Evolutionary conservation across 140 eudicot species (phyloP).

Genomic region (Anethum foeniculum): DNA sequence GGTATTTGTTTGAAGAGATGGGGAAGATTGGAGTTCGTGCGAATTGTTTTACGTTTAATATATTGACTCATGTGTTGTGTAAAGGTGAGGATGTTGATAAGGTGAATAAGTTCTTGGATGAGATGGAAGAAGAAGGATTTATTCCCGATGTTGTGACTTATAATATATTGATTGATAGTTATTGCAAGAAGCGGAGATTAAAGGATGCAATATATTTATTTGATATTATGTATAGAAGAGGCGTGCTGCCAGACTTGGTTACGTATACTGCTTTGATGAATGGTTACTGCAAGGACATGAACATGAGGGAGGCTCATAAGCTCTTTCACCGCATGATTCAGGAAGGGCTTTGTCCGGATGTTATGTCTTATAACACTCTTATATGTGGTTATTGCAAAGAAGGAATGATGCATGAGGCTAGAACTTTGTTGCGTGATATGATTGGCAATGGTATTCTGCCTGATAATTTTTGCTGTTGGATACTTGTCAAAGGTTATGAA

Average conservation of each 20-base stretch:
- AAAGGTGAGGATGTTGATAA: constrained; percentile 52
- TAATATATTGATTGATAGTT: constrained; percentile 62
- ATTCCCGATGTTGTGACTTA: constrained; percentile 81
- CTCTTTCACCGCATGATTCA: constrained; percentile 53
- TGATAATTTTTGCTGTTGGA: constrained; percentile 51
- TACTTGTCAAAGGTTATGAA: constrained; percentile 63
- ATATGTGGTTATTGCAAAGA: constrained; percentile 72
- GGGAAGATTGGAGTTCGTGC: constrained; percentile 50
- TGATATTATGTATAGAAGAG: constrained; percentile 67
- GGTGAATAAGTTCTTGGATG: constrained; percentile 65
- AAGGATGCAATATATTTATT: constrained; percentile 70
- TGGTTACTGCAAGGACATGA: constrained; percentile 78
- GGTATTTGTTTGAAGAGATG: constrained; percentile 75
- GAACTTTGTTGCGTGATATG: constrained; percentile 62
- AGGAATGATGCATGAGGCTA: constrained; percentile 81
- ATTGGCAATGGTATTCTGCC: constrained; percentile 40
- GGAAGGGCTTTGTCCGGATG: constrained; percentile 61
- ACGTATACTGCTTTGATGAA: constrained; percentile 68
- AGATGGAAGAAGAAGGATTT: constrained; percentile 96
- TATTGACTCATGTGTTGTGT: constrained; percentile 67
- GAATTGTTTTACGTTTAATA: constrained; percentile 62
- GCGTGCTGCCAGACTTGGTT: constrained; percentile 60
- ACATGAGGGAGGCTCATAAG: constrained; percentile 59
- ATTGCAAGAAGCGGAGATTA: constrained; percentile 47
- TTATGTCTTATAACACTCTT: constrained; percentile 57